These are phyloP conservation scores for Diaporthe aspalathi DNA, from an alignment of 2,329 filamentous ascomycete species.

Conservation along the genomic window DNA sequence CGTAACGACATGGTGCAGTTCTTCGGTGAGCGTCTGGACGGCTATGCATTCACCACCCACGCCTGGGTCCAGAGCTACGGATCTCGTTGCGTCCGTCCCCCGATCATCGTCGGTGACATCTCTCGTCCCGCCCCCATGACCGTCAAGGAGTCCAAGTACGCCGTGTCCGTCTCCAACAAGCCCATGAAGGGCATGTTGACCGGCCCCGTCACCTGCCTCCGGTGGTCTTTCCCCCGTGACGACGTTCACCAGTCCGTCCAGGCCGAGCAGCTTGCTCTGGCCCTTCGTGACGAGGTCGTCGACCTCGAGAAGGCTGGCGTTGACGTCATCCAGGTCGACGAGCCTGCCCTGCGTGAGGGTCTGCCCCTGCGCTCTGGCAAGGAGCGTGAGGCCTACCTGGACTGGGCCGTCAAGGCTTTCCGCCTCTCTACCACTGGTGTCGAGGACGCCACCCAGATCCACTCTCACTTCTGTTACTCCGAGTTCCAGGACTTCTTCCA, in stretches of 20 bases:
- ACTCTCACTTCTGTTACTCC: constrained; percentile 99
- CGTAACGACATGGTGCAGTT: constrained; percentile 99
- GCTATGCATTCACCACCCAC: constrained; percentile 98
- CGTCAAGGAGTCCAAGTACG: constrained; percentile 99
- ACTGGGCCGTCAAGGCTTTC: constrained; percentile 99
- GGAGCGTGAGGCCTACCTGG: constrained; percentile 96
- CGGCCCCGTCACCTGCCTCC: constrained; percentile 96
- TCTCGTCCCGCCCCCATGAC: constrained; percentile 98
- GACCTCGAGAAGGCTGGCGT: constrained; percentile 98
- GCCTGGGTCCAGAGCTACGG: constrained; percentile 98
- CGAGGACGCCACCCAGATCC: constrained; percentile 96
- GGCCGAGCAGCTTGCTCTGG: constrained; percentile 97
- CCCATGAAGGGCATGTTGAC: constrained; percentile 99
- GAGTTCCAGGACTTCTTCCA: constrained; percentile 99
- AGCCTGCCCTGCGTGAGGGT: constrained; percentile 99
- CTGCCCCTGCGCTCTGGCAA: constrained; percentile 93
- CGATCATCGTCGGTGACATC: constrained; percentile 98
- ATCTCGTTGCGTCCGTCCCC: constrained; percentile 96
- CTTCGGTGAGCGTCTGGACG: constrained; percentile 96
- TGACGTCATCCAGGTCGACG: constrained; percentile 98
- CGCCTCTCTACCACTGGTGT: constrained; percentile 94
- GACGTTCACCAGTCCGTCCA: constrained; percentile 99
- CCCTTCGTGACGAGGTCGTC: constrained; percentile 97
- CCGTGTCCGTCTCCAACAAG: constrained; percentile 94
- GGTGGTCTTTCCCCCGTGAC: constrained; percentile 99